These are phyloP conservation scores for Hibiscus tridactylites DNA, from an alignment of 345 rosid species.

Conservation along the genomic window DNA sequence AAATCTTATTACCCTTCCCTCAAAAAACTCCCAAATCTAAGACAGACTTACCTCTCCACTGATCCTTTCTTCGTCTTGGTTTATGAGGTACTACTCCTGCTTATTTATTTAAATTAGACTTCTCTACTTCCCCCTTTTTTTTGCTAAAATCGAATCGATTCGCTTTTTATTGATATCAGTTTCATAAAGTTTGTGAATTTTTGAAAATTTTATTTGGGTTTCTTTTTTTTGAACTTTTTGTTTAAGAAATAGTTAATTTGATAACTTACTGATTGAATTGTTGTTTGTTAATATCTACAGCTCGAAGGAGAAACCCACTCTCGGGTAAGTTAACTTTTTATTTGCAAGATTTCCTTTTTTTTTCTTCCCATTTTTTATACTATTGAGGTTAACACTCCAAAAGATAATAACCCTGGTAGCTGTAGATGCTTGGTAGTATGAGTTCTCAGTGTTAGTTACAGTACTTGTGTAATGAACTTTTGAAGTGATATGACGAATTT, in stretches of 20 bases:
- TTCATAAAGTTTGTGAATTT: background rate
- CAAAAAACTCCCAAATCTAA: background rate
- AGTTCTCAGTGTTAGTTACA: background rate
- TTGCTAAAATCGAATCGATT: background rate
- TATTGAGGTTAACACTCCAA: background rate
- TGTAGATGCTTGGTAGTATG: background rate
- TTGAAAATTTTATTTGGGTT: background rate
- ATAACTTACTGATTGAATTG: conserved; percentile 1
- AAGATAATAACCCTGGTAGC: background rate
- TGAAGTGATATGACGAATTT: background rate
- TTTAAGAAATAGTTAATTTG: background rate
- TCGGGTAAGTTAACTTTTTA: conserved; percentile 40
- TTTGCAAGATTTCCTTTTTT: background rate
- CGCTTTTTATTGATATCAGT: background rate
- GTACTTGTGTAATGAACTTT: background rate
- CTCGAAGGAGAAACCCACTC: conserved; percentile 97
- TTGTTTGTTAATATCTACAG: conserved; percentile 23
- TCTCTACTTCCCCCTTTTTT: background rate
- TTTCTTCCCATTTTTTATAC: background rate
- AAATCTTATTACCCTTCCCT: background rate
- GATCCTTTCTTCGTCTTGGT: conserved; percentile 13
- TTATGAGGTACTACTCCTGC: conserved; percentile 8
- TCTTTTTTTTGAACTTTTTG: background rate
- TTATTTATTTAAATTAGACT: background rate
- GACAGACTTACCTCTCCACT: conserved; percentile 7